Percentiles rank a stretch among this genome's conserved stretches.
phyloP scores from a whole-genome alignment of 805 yeast species.

The Deakozyma indianensis region DNA sequence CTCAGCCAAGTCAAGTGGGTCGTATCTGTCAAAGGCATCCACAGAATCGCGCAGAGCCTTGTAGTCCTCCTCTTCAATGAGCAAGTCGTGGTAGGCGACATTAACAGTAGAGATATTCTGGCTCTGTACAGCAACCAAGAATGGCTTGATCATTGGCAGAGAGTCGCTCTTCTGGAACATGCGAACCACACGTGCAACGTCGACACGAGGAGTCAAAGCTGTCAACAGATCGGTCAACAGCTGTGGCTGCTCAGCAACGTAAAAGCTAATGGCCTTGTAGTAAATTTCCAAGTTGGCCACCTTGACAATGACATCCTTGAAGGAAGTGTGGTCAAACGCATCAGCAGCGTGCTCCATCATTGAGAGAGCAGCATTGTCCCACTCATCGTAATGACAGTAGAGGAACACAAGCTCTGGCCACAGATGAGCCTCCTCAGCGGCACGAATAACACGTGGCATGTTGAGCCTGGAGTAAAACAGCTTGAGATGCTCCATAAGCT shows the following conservation, averaged over 20 bases:
- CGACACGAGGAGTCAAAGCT: constrained; percentile 77
- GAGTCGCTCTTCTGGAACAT: constrained; percentile 92
- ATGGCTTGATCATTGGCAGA: constrained; percentile 90
- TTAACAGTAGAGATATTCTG: constrained; percentile 87
- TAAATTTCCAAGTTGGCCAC: constrained; percentile 93
- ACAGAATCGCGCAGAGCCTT: constrained; percentile 77
- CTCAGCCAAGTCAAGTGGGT: constrained; percentile 80
- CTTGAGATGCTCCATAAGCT: constrained; percentile 91
- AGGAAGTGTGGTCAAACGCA: constrained; percentile 85
- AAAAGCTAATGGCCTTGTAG: constrained; percentile 93
- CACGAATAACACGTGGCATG: constrained; percentile 91
- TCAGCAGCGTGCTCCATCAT: constrained; percentile 91
- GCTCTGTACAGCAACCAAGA: constrained; percentile 77
- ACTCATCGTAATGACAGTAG: constrained; percentile 96
- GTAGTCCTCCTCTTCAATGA: constrained; percentile 94
- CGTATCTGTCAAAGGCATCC: constrained; percentile 82
- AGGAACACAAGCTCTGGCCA: constrained; percentile 95
- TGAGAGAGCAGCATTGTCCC: constrained; percentile 96
- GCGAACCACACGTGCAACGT: constrained; percentile 86
- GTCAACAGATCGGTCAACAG: constrained; percentile 74
- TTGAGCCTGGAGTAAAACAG: constrained; percentile 96
- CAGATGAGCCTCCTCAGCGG: constrained; percentile 83
- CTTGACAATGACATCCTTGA: constrained; percentile 89
- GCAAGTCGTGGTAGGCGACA: constrained; percentile 85
- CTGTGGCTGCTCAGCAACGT: constrained; percentile 83